Conservation (phyloP, 208 protist genomes). For the Crithidia sp. region DNA sequence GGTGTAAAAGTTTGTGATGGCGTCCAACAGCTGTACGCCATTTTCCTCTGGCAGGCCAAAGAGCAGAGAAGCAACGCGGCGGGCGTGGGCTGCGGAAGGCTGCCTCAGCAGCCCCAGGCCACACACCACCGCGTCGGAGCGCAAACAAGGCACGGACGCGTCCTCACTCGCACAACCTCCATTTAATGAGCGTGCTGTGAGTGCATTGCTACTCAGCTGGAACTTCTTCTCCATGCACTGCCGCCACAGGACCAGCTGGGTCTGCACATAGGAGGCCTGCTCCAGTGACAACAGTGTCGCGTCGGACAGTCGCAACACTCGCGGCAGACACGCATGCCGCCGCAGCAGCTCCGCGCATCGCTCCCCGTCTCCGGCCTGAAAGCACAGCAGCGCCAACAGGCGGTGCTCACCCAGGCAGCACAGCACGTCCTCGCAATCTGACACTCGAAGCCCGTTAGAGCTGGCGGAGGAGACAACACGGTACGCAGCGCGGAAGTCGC, state of each 20-base stretch:
- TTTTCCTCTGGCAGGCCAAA: neutral
- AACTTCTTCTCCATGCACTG: slow-evolving; percentile 16
- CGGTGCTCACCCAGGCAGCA: slow-evolving; percentile 54
- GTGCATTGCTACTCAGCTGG: neutral
- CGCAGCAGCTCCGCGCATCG: slow-evolving; percentile 34
- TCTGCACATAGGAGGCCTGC: neutral
- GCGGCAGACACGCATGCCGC: slow-evolving; percentile 31
- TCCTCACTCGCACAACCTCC: no score
- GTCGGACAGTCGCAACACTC: neutral
- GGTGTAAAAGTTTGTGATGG: neutral
- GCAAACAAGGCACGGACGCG: neutral
- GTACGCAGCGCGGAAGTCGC: slow-evolving; percentile 65
- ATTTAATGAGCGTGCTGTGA: neutral
- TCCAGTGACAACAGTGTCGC: neutral
- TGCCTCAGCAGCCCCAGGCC: slow-evolving; percentile 19
- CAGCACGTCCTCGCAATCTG: slow-evolving; percentile 79
- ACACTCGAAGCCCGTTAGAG: slow-evolving; percentile 32
- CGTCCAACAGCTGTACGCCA: neutral
- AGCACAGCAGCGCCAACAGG: slow-evolving; percentile 72
- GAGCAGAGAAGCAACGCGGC: slow-evolving; percentile 14
- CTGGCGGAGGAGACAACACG: slow-evolving; percentile 36
- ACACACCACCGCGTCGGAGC: slow-evolving; percentile 4
- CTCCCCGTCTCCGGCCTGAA: slow-evolving; percentile 40
- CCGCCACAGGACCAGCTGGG: slow-evolving; percentile 14
- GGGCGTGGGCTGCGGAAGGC: slow-evolving; percentile 7